Base-by-base conservation (phyloP, 2,329 filamentous ascomycete species). In the Seiridium cupressi region DNA sequence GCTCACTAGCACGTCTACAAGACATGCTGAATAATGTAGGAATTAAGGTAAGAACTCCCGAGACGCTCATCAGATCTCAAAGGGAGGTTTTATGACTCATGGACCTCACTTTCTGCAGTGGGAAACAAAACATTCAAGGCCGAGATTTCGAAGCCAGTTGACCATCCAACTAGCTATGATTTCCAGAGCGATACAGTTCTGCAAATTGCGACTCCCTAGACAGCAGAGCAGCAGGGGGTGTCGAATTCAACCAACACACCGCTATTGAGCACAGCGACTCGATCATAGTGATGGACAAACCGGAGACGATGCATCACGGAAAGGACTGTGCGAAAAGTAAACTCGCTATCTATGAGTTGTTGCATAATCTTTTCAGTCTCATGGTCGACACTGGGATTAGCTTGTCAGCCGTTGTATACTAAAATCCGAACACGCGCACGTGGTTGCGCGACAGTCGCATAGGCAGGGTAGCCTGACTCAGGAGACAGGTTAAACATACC, bases 221-320 rank as follows among this genome's bases (percentile, higher is more conserved):
- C 60, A 66, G 53, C 63, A 66, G 58, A 35, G 55, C 49, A 49
- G 40, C 51, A 18, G 65, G 61, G 61, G 46, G 53, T 44, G 55
- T 61, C 62, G 54, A 58, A 61, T 58, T 67, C 61, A 4, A 65
- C 42, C 40, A 66, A 35, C 31, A 48, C 26, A 31, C 62, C 64
- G 44, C 58, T 46, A 40, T 64, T 58, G 36, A 70, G 38, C 44
- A 69, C 18, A 26, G 56, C 63, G 6, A 69, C 65, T 26, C 44
- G 56, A 51, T 66, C 61, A 36, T 64, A 69, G 4, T 56, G 58
- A 10, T 44, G 26, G 8, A 69, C 61, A 34, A 68, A 59, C 31
- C 38, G 56, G 32, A 67, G 63, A 1, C 64, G 57, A 54, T 69
- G 65, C 60, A 66, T 65, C 4, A 69, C 64, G 8, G 67, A 61